Evolutionary conservation across 176 grass and related monocot species (phyloP).

Genomic region (Areca catechu): DNA sequence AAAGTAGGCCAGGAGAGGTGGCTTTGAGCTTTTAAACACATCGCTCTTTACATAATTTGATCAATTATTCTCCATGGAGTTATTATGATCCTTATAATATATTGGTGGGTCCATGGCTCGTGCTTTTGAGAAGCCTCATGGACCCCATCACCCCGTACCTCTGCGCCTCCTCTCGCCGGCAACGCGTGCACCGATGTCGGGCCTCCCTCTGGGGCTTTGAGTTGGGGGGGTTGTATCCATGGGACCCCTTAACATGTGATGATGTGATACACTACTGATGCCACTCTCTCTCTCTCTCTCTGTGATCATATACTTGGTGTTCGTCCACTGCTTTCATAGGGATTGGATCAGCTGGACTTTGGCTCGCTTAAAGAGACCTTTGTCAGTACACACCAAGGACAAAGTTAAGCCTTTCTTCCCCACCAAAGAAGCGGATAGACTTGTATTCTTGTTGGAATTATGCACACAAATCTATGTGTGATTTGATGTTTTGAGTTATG

Average conservation of each 20-base stretch:
- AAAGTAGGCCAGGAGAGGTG: no score
- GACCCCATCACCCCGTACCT: neutral
- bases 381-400: neutral
- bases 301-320: neutral
- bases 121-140: constrained; percentile 7
- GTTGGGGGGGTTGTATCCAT: no score
- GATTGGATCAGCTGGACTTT: no score
- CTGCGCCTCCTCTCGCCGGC: neutral
- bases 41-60: no score
- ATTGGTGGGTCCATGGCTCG: neutral
- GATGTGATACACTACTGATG: no score
- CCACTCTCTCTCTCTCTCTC: neutral
- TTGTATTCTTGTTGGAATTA: neutral
- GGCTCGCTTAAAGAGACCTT: no score
- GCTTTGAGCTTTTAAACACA: no score
- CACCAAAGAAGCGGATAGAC: constrained; percentile 17
- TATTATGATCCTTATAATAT: no score
- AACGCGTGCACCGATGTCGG: constrained; percentile 18
- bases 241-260: no score
- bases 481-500: constrained; percentile 15
- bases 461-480: constrained; percentile 1
- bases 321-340: no score
- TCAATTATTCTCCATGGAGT: no score
- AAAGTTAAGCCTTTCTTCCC: constrained; percentile 6
- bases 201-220: neutral